Percentiles rank a stretch among this genome's conserved stretches.
Conservation (phyloP, 202 grass and related monocot genomes). For the Schoenoplectus triqueter region DNA sequence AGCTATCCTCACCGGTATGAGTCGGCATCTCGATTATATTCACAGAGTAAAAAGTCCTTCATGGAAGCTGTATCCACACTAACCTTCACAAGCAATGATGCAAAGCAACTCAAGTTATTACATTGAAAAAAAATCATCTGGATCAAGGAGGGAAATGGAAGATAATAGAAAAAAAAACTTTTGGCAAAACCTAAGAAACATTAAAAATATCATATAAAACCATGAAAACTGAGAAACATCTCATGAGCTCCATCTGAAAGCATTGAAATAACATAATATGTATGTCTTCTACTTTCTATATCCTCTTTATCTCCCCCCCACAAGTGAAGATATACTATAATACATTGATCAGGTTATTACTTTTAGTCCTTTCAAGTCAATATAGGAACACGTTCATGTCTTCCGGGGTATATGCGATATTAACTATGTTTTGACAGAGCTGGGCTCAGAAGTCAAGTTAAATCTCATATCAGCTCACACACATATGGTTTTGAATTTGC, state of each 20-base stretch:
- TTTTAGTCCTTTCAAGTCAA: not conserved
- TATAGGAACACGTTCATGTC: not conserved
- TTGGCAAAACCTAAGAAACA: not conserved
- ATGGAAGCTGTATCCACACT: conserved; percentile 70
- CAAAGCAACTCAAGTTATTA: conserved; percentile 24
- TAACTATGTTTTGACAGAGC: not conserved
- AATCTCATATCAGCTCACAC: not conserved
- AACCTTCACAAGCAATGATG: conserved; percentile 53
- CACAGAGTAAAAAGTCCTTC: conserved; percentile 95
- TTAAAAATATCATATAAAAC: not conserved
- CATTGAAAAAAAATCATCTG: not conserved
- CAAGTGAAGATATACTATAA: not conserved
- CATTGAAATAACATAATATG: not conserved
- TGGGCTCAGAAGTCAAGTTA: not conserved
- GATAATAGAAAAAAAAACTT: not conserved
- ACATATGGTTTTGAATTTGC: not conserved
- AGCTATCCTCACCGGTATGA: conserved; percentile 71
- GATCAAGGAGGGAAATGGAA: not conserved
- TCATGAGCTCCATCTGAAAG: not conserved
- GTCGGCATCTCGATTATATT: conserved; percentile 95
- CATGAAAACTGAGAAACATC: not conserved
- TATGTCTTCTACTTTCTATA: not conserved
- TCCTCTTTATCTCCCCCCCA: not conserved
- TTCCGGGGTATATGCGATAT: not conserved
- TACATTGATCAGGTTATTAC: not conserved